These are phyloP conservation scores for Durotheca rogersii DNA, from an alignment of 495 filamentous ascomycete species.

Conservation along the genomic window DNA sequence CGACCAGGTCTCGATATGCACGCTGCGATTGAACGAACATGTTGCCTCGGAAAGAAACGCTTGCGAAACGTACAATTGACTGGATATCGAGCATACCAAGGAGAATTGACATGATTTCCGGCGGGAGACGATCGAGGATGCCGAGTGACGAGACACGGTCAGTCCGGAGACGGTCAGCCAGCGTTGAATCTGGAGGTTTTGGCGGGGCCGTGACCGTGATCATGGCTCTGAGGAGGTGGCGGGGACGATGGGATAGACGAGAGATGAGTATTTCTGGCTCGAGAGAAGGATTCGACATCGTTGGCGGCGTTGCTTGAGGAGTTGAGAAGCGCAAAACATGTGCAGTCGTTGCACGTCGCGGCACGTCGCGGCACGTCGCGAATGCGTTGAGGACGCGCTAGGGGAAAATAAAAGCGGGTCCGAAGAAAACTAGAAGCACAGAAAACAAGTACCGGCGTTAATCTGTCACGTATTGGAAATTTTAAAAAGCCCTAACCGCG, in stretches of 20 bases:
- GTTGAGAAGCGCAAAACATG: too few species aligned
- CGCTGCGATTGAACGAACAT: neutral
- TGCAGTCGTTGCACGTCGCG: too few species aligned
- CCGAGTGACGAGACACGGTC: constrained; percentile 6
- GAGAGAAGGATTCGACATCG: too few species aligned
- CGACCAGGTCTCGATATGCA: constrained; percentile 5
- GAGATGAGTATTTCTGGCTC: too few species aligned
- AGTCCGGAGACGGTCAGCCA: neutral
- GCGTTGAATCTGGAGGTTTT: constrained; percentile 1
- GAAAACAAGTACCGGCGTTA: too few species aligned
- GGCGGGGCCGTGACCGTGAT: constrained; percentile 2
- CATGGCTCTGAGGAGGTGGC: constrained; percentile 1
- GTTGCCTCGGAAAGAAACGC: constrained; percentile 3
- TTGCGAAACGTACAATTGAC: neutral
- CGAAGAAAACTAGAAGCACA: too few species aligned
- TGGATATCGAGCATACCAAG: constrained; percentile 3
- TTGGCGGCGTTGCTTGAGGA: too few species aligned
- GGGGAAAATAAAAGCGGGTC: too few species aligned
- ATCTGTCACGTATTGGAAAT: too few species aligned
- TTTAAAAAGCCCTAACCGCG: too few species aligned
- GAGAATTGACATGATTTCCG: neutral
- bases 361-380: too few species aligned
- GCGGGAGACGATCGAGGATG: constrained; percentile 4
- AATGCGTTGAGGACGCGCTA: too few species aligned
- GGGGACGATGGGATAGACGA: constrained; percentile 7